Conservation (phyloP, 2,329 filamentous ascomycete genomes). For the Diaporthe nobilis region DNA sequence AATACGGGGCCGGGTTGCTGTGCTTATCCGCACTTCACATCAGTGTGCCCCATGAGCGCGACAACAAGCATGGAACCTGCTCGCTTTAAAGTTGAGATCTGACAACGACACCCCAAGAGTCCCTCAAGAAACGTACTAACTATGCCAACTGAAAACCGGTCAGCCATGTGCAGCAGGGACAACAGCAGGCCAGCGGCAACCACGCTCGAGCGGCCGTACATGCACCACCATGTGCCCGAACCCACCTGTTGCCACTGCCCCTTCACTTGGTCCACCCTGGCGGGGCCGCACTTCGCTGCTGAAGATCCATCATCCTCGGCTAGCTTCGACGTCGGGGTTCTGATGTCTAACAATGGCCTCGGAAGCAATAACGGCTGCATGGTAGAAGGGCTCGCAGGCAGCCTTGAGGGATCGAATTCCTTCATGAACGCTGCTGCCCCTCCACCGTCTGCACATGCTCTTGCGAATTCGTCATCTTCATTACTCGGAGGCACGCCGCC, state of each 20-base stretch:
- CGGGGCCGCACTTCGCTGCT: neutral
- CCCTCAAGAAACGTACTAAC: neutral
- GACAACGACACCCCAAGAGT: neutral
- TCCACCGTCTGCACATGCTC: neutral
- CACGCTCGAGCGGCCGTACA: neutral
- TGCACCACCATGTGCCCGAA: neutral
- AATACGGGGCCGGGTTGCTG: neutral
- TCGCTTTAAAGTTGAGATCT: neutral
- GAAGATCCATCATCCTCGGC: neutral
- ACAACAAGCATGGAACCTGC: neutral
- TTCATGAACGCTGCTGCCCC: neutral
- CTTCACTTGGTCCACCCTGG: neutral
- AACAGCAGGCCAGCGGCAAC: neutral
- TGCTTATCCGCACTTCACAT: neutral
- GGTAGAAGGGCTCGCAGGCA: neutral
- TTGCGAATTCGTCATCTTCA: neutral
- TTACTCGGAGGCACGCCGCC: neutral
- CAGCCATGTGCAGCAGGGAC: neutral
- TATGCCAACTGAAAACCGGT: neutral
- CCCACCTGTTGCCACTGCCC: neutral
- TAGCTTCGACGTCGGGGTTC: neutral
- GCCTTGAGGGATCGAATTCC: neutral
- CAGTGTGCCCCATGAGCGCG: neutral
- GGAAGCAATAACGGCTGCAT: neutral
- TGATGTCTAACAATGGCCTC: neutral